A percentile compares a stretch with the other conserved stretches of the same genome.
These are phyloP conservation scores for Vickermania ingenoplastis DNA, from an alignment of 208 protist genomes.

Conservation along the genomic window DNA sequence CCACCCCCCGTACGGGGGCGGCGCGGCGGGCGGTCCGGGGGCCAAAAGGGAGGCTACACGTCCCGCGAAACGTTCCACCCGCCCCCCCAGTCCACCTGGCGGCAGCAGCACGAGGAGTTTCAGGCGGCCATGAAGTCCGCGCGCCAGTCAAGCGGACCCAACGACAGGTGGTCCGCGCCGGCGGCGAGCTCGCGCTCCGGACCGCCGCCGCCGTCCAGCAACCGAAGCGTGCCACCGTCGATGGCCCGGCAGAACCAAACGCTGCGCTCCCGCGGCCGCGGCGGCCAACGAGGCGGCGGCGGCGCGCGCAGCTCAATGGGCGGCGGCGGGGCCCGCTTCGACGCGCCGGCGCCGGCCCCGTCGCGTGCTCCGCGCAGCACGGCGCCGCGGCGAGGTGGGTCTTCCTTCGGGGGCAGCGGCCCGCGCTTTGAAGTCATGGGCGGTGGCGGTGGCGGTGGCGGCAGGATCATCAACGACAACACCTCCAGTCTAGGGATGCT, in stretches of 20 bases:
- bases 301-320: background rate
- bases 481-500: constrained; percentile 79
- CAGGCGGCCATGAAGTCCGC: constrained; percentile 62
- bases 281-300: no score
- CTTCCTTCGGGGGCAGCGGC: constrained; percentile 12
- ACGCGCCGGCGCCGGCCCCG: background rate
- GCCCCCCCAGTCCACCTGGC: constrained; percentile 56
- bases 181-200: background rate
- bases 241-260: constrained; percentile 51
- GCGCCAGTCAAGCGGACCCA: constrained; percentile 16
- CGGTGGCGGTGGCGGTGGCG: constrained; percentile 25
- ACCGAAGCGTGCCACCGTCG: constrained; percentile 29
- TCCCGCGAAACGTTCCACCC: constrained; percentile 10
- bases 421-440: constrained; percentile 24
- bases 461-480: constrained; percentile 70
- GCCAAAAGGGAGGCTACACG: constrained; percentile 13
- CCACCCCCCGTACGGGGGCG: constrained; percentile 5
- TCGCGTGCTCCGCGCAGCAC: constrained; percentile 3
- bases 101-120: constrained; percentile 86
- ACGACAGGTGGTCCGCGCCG: constrained; percentile 43
- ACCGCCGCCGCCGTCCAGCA: constrained; percentile 2
- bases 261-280: constrained; percentile 15
- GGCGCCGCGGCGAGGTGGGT: constrained; percentile 2
- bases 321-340: background rate
- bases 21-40: constrained; percentile 8